Evolutionary conservation across 768 basidiomycete genomes (phyloP).

Genomic region (Rhodotorula taiwanensis): DNA sequence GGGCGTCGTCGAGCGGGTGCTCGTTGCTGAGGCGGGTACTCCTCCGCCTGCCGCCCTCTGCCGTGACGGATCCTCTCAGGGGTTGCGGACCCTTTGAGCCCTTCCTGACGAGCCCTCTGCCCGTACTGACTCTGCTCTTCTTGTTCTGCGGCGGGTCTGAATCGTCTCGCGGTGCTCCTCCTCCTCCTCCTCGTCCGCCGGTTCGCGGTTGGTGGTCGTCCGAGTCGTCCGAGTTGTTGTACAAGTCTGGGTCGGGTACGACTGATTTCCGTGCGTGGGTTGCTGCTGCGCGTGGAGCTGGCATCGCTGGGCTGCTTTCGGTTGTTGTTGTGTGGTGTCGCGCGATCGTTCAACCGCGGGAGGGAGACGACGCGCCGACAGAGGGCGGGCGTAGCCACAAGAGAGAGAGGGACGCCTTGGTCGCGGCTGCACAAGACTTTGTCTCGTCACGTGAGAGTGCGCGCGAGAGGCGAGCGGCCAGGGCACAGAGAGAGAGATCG

Average conservation of each 20-base stretch:
- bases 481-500: too few relatives aligned
- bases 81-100: not conserved
- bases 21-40: constrained; percentile 4
- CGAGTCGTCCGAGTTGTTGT: constrained; percentile 5
- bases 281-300: constrained; percentile 12
- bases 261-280: constrained; percentile 14
- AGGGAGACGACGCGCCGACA: too few relatives aligned
- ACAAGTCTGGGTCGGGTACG: constrained; percentile 25
- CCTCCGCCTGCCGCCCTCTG: constrained; percentile 3
- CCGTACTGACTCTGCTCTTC: not conserved
- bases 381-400: too few relatives aligned
- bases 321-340: too few relatives aligned
- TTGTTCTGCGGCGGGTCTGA: not conserved
- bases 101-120: not conserved
- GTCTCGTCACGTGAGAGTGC: too few relatives aligned
- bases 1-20: too few relatives aligned
- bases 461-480: too few relatives aligned
- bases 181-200: not conserved
- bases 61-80: constrained; percentile 2
- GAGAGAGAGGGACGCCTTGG: too few relatives aligned
- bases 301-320: constrained; percentile 6
- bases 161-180: constrained; percentile 7
- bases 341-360: not conserved
- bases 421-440: too few relatives aligned
- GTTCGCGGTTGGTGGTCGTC: constrained; percentile 20